These are phyloP conservation scores for Penicillium decumbens DNA, from an alignment of 2,329 filamentous ascomycete species.

Conservation along the genomic window DNA sequence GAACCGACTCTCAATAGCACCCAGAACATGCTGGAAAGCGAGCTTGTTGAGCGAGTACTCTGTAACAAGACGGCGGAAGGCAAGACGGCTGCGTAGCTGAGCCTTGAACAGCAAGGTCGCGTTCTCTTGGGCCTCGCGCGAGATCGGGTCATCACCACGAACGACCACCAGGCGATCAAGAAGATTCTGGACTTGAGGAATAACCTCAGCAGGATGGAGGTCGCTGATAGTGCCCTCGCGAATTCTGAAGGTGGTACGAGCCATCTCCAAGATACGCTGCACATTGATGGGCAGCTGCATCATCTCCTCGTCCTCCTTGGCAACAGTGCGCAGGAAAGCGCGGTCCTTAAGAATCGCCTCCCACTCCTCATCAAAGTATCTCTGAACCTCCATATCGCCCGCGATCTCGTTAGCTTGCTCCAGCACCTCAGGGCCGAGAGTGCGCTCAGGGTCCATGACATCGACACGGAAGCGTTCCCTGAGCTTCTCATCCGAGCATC, in stretches of 20 bases:
- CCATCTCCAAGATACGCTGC: conserved; percentile 81
- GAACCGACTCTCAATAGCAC: conserved; percentile 86
- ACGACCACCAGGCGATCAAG: conserved; percentile 78
- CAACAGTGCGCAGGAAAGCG: conserved; percentile 65
- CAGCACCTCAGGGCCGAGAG: conserved; percentile 64
- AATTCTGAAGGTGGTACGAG: conserved; percentile 85
- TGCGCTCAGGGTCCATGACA: conserved; percentile 66
- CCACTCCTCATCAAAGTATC: conserved; percentile 81
- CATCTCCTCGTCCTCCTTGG: conserved; percentile 71
- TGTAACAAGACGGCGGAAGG: conserved; percentile 87
- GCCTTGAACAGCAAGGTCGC: conserved; percentile 91
- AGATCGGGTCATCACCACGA: conserved; percentile 76
- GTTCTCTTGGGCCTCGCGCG: conserved; percentile 77
- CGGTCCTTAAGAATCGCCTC: conserved; percentile 73
- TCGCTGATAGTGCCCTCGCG: conserved; percentile 82
- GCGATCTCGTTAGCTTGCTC: conserved; percentile 83
- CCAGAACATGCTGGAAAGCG: conserved; percentile 86
- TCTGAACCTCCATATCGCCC: conserved; percentile 82
- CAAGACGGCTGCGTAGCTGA: conserved; percentile 78
- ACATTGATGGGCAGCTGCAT: conserved; percentile 94
- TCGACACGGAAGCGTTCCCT: conserved; percentile 79
- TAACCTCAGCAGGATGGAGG: conserved; percentile 79
- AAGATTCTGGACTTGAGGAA: conserved; percentile 70
- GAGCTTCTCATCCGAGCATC: conserved; percentile 71
- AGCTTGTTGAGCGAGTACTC: conserved; percentile 82